These are phyloP conservation scores for Suillus spraguei DNA, from an alignment of 768 basidiomycete genomes.

Conservation along the genomic window DNA sequence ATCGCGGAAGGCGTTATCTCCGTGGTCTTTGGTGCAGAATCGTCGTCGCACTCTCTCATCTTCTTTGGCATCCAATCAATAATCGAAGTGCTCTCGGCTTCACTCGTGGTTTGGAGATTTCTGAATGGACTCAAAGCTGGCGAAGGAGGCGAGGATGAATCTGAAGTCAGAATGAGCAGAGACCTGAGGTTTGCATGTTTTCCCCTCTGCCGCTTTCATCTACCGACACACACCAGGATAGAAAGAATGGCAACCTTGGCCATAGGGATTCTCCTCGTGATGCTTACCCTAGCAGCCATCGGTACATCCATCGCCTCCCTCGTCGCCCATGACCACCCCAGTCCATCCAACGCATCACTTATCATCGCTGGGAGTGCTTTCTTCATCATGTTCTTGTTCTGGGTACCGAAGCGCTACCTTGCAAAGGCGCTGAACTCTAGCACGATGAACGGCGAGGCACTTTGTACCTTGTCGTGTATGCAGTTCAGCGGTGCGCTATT, in stretches of 20 bases:
- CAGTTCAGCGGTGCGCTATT: slow-evolving; percentile 47
- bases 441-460: slow-evolving; percentile 45
- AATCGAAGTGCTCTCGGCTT: slow-evolving; percentile 47
- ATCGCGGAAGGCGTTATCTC: slow-evolving; percentile 45
- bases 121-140: slow-evolving; percentile 33
- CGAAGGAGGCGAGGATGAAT: slow-evolving; percentile 28
- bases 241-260: slow-evolving; percentile 39
- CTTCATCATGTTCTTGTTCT: slow-evolving; percentile 42
- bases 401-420: slow-evolving; percentile 47
- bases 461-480: slow-evolving; percentile 45
- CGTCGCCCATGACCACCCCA: slow-evolving; percentile 38
- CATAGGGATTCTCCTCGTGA: slow-evolving; percentile 40
- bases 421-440: slow-evolving; percentile 47
- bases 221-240: slow-evolving; percentile 24
- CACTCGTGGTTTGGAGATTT: slow-evolving; percentile 50
- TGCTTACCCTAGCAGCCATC: slow-evolving; percentile 40
- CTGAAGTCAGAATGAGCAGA: slow-evolving; percentile 18
- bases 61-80: slow-evolving; percentile 53
- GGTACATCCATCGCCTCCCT: slow-evolving; percentile 39
- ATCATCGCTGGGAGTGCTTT: slow-evolving; percentile 45
- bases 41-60: slow-evolving; percentile 45
- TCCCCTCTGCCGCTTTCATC: not conserved
- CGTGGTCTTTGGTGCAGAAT: slow-evolving; percentile 46
- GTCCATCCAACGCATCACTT: slow-evolving; percentile 40
- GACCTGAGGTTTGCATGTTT: slow-evolving; percentile 7